phyloP scores from a whole-genome alignment of 2,329 filamentous ascomycete genomes.

The Graphilbum ipis-grandicollis region DNA sequence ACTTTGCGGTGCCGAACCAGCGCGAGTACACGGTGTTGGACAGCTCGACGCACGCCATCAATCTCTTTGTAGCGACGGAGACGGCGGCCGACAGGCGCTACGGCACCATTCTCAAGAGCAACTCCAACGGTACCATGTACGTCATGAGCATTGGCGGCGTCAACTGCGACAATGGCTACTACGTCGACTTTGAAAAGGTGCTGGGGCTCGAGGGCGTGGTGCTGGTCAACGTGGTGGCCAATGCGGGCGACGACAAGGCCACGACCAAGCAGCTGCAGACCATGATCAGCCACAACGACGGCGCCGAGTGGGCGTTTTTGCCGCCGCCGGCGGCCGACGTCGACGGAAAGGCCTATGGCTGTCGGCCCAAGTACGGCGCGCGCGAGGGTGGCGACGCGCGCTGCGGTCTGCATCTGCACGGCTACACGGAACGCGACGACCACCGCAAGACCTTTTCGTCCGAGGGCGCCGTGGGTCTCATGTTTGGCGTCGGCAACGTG shows the following conservation, averaged over 20 bases:
- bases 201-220: conserved; percentile 79
- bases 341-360: conserved; percentile 55
- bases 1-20: conserved; percentile 63
- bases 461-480: conserved; percentile 69
- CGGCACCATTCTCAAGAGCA: conserved; percentile 89
- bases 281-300: conserved; percentile 92
- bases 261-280: conserved; percentile 56
- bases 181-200: conserved; percentile 94
- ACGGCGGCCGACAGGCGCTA: conserved; percentile 46
- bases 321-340: conserved; percentile 53
- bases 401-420: conserved; percentile 83
- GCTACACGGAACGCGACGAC: conserved; percentile 81
- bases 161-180: conserved; percentile 61
- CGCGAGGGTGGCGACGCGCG: conserved; percentile 39
- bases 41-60: conserved; percentile 85
- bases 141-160: conserved; percentile 67
- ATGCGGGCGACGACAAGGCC: conserved; percentile 23
- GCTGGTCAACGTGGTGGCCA: conserved; percentile 71
- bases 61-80: conserved; percentile 78
- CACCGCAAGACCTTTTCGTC: conserved; percentile 77
- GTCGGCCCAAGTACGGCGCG: conserved; percentile 18
- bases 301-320: conserved; percentile 68
- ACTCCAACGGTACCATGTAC: conserved; percentile 94
- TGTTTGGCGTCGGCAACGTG: conserved; percentile 86
- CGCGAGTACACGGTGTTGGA: conserved; percentile 85